A percentile compares a stretch with the other conserved stretches of the same genome.
These are phyloP conservation scores for Hymenoscyphus repandus DNA, from an alignment of 2,329 filamentous ascomycete species.

Conservation along the genomic window DNA sequence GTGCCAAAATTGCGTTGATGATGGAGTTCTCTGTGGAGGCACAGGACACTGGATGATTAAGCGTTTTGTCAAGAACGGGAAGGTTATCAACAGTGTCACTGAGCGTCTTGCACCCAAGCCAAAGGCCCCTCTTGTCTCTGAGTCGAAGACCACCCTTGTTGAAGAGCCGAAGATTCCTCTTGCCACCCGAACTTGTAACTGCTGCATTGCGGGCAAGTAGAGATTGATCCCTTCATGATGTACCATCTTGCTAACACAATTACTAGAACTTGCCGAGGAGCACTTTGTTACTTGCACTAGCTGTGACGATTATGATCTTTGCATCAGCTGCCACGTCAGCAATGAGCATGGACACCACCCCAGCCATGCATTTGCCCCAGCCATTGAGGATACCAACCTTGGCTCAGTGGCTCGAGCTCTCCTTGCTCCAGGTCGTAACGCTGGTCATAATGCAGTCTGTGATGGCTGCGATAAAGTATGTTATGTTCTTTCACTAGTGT, in stretches of 20 bases:
- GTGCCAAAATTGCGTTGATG: slow-evolving; percentile 66
- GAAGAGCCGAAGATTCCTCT: slow-evolving; percentile 15
- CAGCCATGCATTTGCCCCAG: slow-evolving; percentile 71
- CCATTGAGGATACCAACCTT: slow-evolving; percentile 57
- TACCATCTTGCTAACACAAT: slow-evolving; percentile 22
- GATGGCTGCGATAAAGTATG: slow-evolving; percentile 79
- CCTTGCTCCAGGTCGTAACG: slow-evolving; percentile 74
- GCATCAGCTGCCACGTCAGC: slow-evolving; percentile 70
- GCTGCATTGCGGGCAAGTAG: slow-evolving; percentile 54
- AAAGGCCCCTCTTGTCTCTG: slow-evolving; percentile 13
- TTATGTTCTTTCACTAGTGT: not conserved
- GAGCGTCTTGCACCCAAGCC: slow-evolving; percentile 65
- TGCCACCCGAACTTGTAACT: slow-evolving; percentile 51
- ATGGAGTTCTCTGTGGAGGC: slow-evolving; percentile 71
- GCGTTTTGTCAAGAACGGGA: slow-evolving; percentile 72
- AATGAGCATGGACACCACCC: slow-evolving; percentile 88
- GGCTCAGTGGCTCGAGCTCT: slow-evolving; percentile 58
- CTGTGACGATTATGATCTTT: slow-evolving; percentile 91
- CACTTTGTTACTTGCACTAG: slow-evolving; percentile 79
- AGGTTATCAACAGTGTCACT: slow-evolving; percentile 79
- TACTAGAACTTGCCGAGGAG: slow-evolving; percentile 54
- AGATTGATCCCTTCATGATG: not conserved
- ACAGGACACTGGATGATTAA: slow-evolving; percentile 92
- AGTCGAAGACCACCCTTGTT: slow-evolving; percentile 25
- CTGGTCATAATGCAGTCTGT: slow-evolving; percentile 82